Conservation (phyloP, 2,329 filamentous ascomycete genomes). For the Cytospora paraplurivora region DNA sequence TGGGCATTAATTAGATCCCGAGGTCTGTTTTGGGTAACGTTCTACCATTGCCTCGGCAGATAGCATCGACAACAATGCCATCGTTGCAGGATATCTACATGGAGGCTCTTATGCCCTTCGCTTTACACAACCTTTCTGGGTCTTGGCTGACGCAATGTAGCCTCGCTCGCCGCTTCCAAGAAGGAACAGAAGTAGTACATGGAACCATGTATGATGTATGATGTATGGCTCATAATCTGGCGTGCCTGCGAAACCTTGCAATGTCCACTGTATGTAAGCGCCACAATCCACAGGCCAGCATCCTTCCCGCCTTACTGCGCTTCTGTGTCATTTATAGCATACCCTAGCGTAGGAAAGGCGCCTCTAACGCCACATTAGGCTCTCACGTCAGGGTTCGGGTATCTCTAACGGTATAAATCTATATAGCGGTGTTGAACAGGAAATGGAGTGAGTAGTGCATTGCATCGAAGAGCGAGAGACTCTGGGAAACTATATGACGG, state of each 20-base stretch:
- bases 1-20: too few relatives aligned
- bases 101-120: neutral
- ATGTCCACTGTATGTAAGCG: too few relatives aligned
- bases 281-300: neutral
- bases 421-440: too few relatives aligned
- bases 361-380: neutral
- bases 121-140: neutral
- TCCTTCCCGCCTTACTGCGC: neutral
- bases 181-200: neutral
- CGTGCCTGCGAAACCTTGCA: too few relatives aligned
- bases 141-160: conserved; percentile 10
- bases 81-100: neutral
- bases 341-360: neutral
- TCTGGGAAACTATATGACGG: too few relatives aligned
- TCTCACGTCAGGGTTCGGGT: neutral
- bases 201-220: neutral
- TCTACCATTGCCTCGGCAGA: neutral
- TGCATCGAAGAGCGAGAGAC: too few relatives aligned
- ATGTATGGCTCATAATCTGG: too few relatives aligned
- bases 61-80: neutral
- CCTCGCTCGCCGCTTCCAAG: neutral
- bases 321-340: neutral
- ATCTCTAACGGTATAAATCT: too few relatives aligned
- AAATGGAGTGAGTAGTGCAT: too few relatives aligned
- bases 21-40: neutral